Conservation (phyloP, 176 grass and related monocot genomes). For the Phoenix roebelenii region DNA sequence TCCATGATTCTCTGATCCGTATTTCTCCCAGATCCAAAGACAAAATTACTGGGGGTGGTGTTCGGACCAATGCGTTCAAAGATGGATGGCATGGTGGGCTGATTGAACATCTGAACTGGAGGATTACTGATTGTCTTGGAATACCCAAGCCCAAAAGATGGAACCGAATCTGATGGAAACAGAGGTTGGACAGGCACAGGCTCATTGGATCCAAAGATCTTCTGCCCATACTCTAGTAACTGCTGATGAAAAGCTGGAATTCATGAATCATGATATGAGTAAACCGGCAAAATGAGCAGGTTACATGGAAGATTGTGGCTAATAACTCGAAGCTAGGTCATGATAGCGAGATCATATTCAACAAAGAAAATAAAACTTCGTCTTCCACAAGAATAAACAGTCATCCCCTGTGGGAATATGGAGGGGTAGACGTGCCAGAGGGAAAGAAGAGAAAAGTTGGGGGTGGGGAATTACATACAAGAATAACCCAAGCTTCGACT, state of each 20-base stretch:
- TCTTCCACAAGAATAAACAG: too few relatives aligned
- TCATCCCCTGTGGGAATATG: too few relatives aligned
- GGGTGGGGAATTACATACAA: too few relatives aligned
- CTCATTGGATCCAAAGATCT: slow-evolving; percentile 10
- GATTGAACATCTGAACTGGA: neutral
- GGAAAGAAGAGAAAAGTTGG: too few relatives aligned
- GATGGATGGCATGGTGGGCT: neutral
- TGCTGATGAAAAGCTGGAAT: slow-evolving; percentile 13
- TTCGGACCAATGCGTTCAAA: neutral
- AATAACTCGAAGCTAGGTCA: neutral
- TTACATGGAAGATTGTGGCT: neutral
- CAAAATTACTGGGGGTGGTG: neutral
- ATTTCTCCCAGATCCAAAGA: slow-evolving; percentile 2
- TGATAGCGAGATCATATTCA: too few relatives aligned
- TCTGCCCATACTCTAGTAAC: slow-evolving; percentile 1
- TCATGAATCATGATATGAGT: neutral
- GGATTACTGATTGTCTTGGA: neutral
- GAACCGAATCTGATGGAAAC: neutral
- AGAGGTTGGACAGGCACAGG: neutral
- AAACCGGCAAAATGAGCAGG: too few relatives aligned
- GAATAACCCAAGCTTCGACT: neutral
- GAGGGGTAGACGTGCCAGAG: too few relatives aligned
- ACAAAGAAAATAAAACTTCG: too few relatives aligned
- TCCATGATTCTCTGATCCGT: slow-evolving; percentile 6
- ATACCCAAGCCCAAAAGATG: slow-evolving; percentile 7